Evolutionary conservation across 148 eudicot genomes (phyloP).

Genomic region (Pharnaceum exiguum): DNA sequence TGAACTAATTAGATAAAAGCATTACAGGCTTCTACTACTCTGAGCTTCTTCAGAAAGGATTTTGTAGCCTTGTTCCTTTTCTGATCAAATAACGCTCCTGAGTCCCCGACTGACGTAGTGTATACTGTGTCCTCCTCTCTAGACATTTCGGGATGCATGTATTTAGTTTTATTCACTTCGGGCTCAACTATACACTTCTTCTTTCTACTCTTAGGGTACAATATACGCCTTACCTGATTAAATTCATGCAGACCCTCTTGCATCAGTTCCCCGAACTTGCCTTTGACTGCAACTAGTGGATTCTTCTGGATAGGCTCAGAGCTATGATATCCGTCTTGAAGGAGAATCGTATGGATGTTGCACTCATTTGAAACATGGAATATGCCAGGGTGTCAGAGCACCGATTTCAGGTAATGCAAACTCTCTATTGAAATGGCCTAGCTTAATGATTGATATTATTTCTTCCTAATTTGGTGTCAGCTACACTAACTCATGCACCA

Average conservation of each 20-base stretch:
- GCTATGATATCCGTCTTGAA: conserved; percentile 72
- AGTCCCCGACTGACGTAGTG: conserved; percentile 50
- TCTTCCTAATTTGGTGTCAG: conserved; percentile 86
- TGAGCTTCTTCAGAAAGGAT: conserved; percentile 69
- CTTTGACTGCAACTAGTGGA: conserved; percentile 80
- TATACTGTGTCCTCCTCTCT: conserved; percentile 49
- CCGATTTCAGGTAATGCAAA: conserved; percentile 64
- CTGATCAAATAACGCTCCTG: conserved; percentile 86
- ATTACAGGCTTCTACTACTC: conserved; percentile 17
- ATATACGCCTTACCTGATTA: conserved; percentile 50
- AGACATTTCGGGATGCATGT: conserved; percentile 21
- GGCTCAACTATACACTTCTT: conserved; percentile 34
- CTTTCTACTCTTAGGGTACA: conserved; percentile 66
- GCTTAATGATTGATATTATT: conserved; percentile 66
- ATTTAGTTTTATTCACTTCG: conserved; percentile 30
- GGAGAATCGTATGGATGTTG: conserved; percentile 70
- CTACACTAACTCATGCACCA: conserved; percentile 81
- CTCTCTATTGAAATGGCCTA: conserved; percentile 71
- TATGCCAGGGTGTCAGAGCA: conserved; percentile 85
- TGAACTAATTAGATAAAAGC: too few species aligned
- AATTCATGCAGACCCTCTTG: conserved; percentile 85
- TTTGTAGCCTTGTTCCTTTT: conserved; percentile 78
- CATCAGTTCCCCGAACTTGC: conserved; percentile 88
- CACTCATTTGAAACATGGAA: conserved; percentile 86
- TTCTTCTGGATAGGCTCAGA: conserved; percentile 67